phyloP scores from a whole-genome alignment of 495 filamentous ascomycete species.

The Trichoderma asperelloides region DNA sequence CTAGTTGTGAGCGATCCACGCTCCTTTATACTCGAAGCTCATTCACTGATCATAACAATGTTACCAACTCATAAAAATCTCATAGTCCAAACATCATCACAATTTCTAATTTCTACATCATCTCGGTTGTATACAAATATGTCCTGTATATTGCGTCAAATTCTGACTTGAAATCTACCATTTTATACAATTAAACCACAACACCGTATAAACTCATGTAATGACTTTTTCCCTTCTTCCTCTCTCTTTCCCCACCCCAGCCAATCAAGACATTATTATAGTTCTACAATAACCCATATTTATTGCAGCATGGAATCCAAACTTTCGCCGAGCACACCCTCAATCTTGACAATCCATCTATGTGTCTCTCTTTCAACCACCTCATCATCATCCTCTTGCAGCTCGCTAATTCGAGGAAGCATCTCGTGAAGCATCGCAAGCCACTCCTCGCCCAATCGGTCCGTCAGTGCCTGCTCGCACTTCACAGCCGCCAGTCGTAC shows the following conservation, averaged over 20 bases:
- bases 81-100: neutral
- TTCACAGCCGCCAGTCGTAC: constrained; percentile 70
- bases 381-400: constrained; percentile 95
- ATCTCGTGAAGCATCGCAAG: constrained; percentile 82
- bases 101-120: neutral
- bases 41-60: too few species aligned
- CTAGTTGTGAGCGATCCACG: too few species aligned
- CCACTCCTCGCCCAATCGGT: constrained; percentile 84
- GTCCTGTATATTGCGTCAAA: constrained; percentile 1
- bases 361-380: constrained; percentile 78
- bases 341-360: constrained; percentile 79
- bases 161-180: neutral
- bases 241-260: neutral
- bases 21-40: too few species aligned
- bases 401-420: constrained; percentile 84
- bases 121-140: neutral
- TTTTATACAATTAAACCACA: neutral
- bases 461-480: constrained; percentile 67
- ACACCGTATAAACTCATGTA: neutral
- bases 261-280: neutral
- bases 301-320: constrained; percentile 85
- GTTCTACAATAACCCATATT: neutral
- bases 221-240: neutral
- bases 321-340: constrained; percentile 76
- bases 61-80: neutral